A percentile compares a stretch with the other conserved stretches of the same genome.
phyloP scores from a whole-genome alignment of 192 early-diverging fungal species.

The Pecoramyces ruminantium region DNA sequence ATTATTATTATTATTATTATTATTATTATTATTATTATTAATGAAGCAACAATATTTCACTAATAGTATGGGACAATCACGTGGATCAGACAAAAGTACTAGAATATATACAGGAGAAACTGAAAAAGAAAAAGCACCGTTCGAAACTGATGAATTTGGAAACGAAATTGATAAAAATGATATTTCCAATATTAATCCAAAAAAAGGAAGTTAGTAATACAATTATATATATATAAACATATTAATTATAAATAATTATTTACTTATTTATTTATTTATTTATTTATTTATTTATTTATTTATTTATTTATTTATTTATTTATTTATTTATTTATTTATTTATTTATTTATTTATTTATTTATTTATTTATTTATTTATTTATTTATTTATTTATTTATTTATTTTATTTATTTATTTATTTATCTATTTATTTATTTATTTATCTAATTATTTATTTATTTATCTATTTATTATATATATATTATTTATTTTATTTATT shows the following conservation, averaged over 20 bases:
- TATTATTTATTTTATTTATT: neutral
- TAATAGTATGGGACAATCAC: too few relatives aligned
- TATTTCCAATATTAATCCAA: neutral
- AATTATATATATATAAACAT: neutral
- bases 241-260: too few relatives aligned
- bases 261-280: too few relatives aligned
- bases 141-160: neutral
- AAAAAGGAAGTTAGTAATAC: neutral
- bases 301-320: neutral
- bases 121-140: neutral
- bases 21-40: too few relatives aligned
- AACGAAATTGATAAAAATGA: neutral
- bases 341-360: neutral
- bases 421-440: neutral
- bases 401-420: neutral
- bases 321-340: neutral
- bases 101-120: neutral
- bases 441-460: neutral
- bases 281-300: constrained; percentile 1
- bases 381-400: neutral
- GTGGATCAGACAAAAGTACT: too few relatives aligned
- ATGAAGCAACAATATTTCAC: too few relatives aligned
- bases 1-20: too few relatives aligned
- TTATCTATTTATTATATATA: neutral
- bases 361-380: too few relatives aligned